Evolutionary conservation across 2,329 filamentous ascomycete genomes (phyloP).

Genomic region (Drechmeria coniospora): DNA sequence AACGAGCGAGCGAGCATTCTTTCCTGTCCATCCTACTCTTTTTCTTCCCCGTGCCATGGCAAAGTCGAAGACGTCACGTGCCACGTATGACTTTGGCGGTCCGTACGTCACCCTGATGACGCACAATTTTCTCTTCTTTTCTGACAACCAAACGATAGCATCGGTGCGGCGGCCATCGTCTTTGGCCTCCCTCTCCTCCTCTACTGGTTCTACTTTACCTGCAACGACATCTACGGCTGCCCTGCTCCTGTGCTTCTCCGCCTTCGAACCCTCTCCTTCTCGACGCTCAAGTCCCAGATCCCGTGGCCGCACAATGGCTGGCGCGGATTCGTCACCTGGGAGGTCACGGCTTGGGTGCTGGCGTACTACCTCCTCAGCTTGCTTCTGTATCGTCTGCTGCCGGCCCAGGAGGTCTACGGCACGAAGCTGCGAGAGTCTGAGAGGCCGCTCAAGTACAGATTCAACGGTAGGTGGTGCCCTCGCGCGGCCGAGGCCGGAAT

Average conservation of each 20-base stretch:
- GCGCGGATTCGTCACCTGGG: slow-evolving; percentile 47
- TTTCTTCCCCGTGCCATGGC: no score
- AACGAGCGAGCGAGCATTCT: no score
- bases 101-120: no score
- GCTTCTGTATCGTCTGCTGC: slow-evolving; percentile 56
- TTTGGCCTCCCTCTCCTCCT: slow-evolving; percentile 62
- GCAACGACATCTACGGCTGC: slow-evolving; percentile 79
- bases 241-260: slow-evolving; percentile 62
- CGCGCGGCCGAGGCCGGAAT: neutral
- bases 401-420: slow-evolving; percentile 53
- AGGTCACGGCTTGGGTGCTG: slow-evolving; percentile 49
- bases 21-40: no score
- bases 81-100: no score
- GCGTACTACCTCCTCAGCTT: slow-evolving; percentile 64
- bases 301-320: slow-evolving; percentile 61
- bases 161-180: slow-evolving; percentile 57
- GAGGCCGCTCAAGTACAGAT: slow-evolving; percentile 60
- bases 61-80: no score
- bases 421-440: slow-evolving; percentile 47
- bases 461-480: slow-evolving; percentile 41
- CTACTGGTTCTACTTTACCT: slow-evolving; percentile 62
- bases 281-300: slow-evolving; percentile 55
- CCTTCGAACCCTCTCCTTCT: slow-evolving; percentile 50
- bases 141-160: no score
- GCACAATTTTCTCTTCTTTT: no score